Evolutionary conservation across 1,284 basidiomycete genomes (phyloP).

Genomic region (Cystobasidiaceae sp.): DNA sequence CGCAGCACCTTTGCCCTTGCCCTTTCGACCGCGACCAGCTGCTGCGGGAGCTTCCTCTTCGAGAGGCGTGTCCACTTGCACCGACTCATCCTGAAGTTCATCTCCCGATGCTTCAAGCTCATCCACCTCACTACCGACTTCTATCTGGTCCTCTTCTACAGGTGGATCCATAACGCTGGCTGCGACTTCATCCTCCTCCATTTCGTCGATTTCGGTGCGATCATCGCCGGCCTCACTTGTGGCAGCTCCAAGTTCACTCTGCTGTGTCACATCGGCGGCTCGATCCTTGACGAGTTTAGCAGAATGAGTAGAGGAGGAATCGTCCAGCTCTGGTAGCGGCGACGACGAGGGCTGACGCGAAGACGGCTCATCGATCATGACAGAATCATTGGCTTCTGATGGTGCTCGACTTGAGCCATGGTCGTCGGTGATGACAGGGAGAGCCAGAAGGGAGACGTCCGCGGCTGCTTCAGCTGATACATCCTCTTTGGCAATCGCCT

Average conservation of each 20-base stretch:
- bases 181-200: background rate
- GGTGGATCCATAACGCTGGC: background rate
- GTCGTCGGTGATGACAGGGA: background rate
- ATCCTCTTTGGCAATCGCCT: background rate
- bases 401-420: constrained; percentile 3
- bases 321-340: constrained; percentile 17
- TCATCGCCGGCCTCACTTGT: background rate
- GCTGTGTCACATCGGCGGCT: background rate
- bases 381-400: constrained; percentile 21
- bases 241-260: background rate
- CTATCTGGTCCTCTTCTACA: constrained; percentile 11
- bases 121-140: constrained; percentile 32
- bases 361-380: constrained; percentile 18
- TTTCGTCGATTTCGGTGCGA: background rate
- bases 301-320: constrained; percentile 3
- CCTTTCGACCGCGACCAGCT: background rate
- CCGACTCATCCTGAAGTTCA: background rate
- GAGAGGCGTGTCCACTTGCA: background rate
- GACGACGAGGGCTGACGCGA: constrained; percentile 19
- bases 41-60: background rate
- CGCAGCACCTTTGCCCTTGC: background rate
- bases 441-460: background rate
- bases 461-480: background rate
- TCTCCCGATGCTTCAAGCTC: constrained; percentile 32
- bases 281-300: background rate